Conservation (phyloP, 768 basidiomycete genomes). For the Tylopilus vinaceipallidus region DNA sequence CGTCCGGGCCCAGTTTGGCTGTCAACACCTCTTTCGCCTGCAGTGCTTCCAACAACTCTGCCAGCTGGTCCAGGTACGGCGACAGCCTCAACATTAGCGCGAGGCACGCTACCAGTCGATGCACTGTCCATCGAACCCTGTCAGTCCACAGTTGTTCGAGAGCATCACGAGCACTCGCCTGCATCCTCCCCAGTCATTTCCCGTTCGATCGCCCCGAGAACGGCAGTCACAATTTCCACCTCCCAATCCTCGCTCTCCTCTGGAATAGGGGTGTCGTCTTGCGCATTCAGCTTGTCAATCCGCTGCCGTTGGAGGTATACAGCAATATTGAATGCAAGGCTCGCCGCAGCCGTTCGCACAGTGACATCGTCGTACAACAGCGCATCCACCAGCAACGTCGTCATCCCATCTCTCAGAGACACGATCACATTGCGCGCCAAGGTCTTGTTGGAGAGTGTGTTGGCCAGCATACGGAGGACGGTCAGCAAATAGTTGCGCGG, state of each 20-base stretch:
- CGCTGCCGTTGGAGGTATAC: constrained; percentile 63
- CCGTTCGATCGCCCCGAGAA: constrained; percentile 74
- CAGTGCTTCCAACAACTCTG: constrained; percentile 67
- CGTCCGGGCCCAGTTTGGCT: constrained; percentile 54
- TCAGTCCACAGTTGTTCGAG: background rate
- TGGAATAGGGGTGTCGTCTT: constrained; percentile 35
- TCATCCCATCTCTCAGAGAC: constrained; percentile 36
- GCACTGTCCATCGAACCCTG: constrained; percentile 45
- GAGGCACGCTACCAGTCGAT: constrained; percentile 77
- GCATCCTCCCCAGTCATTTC: constrained; percentile 79
- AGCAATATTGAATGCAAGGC: constrained; percentile 75
- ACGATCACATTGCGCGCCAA: constrained; percentile 42
- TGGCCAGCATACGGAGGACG: constrained; percentile 64
- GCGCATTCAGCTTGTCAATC: constrained; percentile 40
- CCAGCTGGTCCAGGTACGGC: constrained; percentile 60
- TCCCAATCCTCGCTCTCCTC: constrained; percentile 80
- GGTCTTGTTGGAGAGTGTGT: constrained; percentile 51
- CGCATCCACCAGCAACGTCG: constrained; percentile 58
- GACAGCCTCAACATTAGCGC: constrained; percentile 75
- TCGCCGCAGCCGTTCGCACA: constrained; percentile 79
- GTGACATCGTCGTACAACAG: constrained; percentile 65
- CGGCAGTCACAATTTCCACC: constrained; percentile 75
- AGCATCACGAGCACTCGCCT: constrained; percentile 46
- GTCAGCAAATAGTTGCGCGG: constrained; percentile 63
- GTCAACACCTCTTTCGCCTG: constrained; percentile 55